Evolutionary conservation across 2,329 filamentous ascomycete genomes (phyloP).

Genomic region (Penicillium polonicum): DNA sequence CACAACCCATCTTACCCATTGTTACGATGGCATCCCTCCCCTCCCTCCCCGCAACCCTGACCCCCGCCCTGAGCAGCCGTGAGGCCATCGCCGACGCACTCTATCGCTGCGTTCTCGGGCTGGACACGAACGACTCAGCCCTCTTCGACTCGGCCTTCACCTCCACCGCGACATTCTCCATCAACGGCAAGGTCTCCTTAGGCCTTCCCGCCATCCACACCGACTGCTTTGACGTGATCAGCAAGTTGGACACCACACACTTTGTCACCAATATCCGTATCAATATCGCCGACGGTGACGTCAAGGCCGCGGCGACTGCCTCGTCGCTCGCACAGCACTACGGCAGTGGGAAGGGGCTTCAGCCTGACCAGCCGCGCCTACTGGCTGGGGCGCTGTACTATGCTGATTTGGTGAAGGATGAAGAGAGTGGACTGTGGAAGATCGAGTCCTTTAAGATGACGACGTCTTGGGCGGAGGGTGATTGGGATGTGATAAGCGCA

Average conservation of each 20-base stretch:
- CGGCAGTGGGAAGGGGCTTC: not conserved
- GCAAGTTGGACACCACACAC: not conserved
- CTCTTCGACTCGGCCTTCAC: not conserved
- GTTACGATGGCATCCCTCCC: not conserved
- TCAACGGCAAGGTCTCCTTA: not conserved
- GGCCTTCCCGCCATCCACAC: not conserved
- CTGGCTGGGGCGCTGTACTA: not conserved
- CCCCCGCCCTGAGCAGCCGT: not conserved
- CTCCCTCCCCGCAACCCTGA: not conserved
- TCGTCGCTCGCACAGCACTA: not conserved
- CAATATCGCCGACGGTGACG: not conserved
- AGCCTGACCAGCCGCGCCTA: not conserved
- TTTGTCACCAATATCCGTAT: not conserved
- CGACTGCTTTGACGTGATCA: not conserved
- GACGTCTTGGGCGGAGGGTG: not conserved
- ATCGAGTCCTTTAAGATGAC: not conserved
- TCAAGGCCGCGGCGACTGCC: not conserved
- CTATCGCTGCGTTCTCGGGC: not conserved
- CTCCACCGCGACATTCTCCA: not conserved
- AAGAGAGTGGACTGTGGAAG: not conserved
- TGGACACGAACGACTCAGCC: not conserved
- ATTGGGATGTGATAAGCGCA: not conserved
- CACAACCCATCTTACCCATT: not conserved
- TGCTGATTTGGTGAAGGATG: not conserved
- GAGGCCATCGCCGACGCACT: not conserved